Evolutionary conservation across 257 asterid species (phyloP), one percentile per base, ranked within the genome.

Genomic region (Henckelia pumila): DNA sequence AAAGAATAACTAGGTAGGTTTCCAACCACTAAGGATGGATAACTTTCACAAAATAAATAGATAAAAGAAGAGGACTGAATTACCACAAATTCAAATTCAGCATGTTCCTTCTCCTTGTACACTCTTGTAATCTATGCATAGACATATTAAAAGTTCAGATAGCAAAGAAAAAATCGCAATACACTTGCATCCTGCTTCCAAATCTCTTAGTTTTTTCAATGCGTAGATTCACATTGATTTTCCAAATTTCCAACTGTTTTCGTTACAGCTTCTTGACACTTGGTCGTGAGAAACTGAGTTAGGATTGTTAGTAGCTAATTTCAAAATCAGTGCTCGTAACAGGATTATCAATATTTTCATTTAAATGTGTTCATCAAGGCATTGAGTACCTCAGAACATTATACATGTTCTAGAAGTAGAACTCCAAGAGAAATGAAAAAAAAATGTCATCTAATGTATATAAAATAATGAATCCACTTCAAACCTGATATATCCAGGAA

Each of bases 401-500:
- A 44, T 37, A 44, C 4, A 44, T 44, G 19, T 44, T 47, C 14
- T 40, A 5, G 8, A 17, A 47, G 17, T 44, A 47, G 20, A 47
- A 47, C 21, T 47, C 2, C 8, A 17, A 16, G 20, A 16, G 21
- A 47, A 47, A 47, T 47, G 20, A 16, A 47, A 44, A 47, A 16
- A 14, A 47, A 47, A 47, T 47, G 55, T 47, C 55, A 47, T 47
- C 55, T 17, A 21, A 47, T 47, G 21, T 47, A 47, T 47, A 47
- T 47, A 47, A 47, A 35, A 30, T 29, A 58, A 35, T 47, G 50
- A 76, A 40, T 59, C 63, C 33, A 68, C 61, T 60, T 71, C 73
- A 17, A 4, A 88, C 95, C 95, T 88, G 95, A 80, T 78, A 83
- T 74, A 88, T 81, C 95, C 95, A 88, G 49, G 92, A 78, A 74